phyloP scores from a whole-genome alignment of 345 rosid species.

The Limnanthes douglasii region DNA sequence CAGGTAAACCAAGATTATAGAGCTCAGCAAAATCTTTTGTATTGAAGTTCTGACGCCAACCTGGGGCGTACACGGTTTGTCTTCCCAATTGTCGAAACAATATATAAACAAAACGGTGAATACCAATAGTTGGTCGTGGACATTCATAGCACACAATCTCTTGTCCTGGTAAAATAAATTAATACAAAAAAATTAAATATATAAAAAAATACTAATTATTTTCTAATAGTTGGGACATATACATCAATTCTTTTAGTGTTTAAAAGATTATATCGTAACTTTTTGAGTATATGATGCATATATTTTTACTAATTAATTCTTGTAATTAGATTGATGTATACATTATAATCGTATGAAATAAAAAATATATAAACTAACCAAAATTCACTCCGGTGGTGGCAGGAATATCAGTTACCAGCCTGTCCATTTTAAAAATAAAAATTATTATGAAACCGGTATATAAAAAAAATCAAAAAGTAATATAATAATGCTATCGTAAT shows the following conservation, averaged over 20 bases:
- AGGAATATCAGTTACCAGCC: constrained; percentile 25
- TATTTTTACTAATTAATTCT: too few relatives aligned
- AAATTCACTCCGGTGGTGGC: constrained; percentile 18
- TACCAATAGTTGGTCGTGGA: constrained; percentile 62
- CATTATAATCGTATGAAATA: too few relatives aligned
- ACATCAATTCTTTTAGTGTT: too few relatives aligned
- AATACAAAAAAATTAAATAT: neutral
- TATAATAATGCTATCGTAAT: too few relatives aligned
- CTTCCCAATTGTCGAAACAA: constrained; percentile 71
- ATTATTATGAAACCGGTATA: too few relatives aligned
- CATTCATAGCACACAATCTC: constrained; percentile 64
- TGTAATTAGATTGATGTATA: too few relatives aligned
- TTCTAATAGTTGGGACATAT: too few relatives aligned
- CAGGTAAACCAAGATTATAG: constrained; percentile 72
- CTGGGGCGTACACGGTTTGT: constrained; percentile 77
- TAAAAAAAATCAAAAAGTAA: too few relatives aligned
- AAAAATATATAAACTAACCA: constrained; percentile 12
- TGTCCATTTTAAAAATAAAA: too few relatives aligned
- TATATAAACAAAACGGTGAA: constrained; percentile 50
- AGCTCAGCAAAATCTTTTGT: constrained; percentile 79
- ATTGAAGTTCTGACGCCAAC: constrained; percentile 86
- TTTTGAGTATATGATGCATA: too few relatives aligned
- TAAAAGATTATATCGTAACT: too few relatives aligned
- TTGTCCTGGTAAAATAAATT: constrained; percentile 26
- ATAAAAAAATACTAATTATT: too few relatives aligned